Evolutionary conservation across 345 rosid genomes (phyloP).

Genomic region (Lenwebbia sp.): DNA sequence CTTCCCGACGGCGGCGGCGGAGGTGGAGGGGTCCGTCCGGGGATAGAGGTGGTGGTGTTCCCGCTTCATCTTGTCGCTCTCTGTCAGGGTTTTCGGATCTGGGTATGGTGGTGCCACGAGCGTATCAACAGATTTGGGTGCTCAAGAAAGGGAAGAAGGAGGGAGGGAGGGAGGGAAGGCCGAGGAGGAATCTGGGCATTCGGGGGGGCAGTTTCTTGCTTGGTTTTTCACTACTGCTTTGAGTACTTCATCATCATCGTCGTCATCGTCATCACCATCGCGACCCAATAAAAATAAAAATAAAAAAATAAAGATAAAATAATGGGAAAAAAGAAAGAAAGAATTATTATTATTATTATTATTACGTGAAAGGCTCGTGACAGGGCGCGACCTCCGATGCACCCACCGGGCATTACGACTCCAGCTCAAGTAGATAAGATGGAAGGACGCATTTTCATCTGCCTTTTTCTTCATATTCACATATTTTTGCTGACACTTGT

Average conservation of each 20-base stretch:
- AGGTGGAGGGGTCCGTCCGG: slow-evolving; percentile 4
- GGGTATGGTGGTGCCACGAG: background rate
- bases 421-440: background rate
- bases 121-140: background rate
- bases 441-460: background rate
- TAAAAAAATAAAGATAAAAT: background rate
- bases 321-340: slow-evolving; percentile 4
- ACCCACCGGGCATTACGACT: background rate
- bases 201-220: slow-evolving; percentile 21
- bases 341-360: no score
- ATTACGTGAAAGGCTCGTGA: slow-evolving; percentile 11
- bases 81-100: background rate
- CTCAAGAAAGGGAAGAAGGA: slow-evolving; percentile 6
- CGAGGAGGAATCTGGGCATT: slow-evolving; percentile 31
- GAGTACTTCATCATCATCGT: slow-evolving; percentile 15
- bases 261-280: background rate
- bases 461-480: background rate
- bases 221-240: slow-evolving; percentile 29
- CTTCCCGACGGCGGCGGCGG: slow-evolving; percentile 16
- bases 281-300: background rate
- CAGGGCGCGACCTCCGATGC: slow-evolving; percentile 24
- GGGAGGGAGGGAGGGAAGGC: slow-evolving; percentile 8
- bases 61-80: slow-evolving; percentile 29
- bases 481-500: background rate
- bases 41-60: slow-evolving; percentile 29